Evolutionary conservation across 140 eudicot genomes (phyloP).

Genomic region (Oenanthe javanica): DNA sequence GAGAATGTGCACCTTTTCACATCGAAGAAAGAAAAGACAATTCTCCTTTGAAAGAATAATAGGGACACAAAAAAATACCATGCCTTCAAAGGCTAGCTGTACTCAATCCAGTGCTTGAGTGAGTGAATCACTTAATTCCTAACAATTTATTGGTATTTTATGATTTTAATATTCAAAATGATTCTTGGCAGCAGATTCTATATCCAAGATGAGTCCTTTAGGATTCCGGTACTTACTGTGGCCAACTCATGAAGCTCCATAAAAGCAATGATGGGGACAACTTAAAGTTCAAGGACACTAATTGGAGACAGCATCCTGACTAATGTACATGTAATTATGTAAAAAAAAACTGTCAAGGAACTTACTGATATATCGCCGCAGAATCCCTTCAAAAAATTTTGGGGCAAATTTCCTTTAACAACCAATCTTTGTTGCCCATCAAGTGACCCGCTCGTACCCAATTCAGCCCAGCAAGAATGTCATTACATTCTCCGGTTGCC

Average conservation of each 20-base stretch:
- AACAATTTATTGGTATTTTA: background rate
- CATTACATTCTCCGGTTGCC: conserved; percentile 96
- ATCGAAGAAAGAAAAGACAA: conserved; percentile 81
- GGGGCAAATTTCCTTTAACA: conserved; percentile 79
- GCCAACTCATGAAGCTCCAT: background rate
- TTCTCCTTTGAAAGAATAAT: conserved; percentile 59
- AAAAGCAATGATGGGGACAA: background rate
- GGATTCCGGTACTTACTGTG: background rate
- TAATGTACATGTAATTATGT: background rate
- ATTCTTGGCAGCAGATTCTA: background rate
- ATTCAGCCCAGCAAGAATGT: conserved; percentile 77
- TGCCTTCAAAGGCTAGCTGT: background rate
- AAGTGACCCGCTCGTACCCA: conserved; percentile 91
- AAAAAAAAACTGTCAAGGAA: conserved; percentile 1
- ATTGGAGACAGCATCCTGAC: background rate
- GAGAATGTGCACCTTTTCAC: conserved; percentile 57
- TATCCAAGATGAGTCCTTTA: background rate
- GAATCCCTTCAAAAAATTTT: conserved; percentile 75
- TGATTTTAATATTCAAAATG: background rate
- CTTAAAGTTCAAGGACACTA: background rate
- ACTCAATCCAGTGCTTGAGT: background rate
- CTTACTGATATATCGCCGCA: conserved; percentile 85
- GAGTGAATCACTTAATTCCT: background rate
- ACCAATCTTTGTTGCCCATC: conserved; percentile 88
- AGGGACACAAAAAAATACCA: background rate